Conservation (phyloP, 108 stramenopile species). For the Cyclotella distinguenda region DNA sequence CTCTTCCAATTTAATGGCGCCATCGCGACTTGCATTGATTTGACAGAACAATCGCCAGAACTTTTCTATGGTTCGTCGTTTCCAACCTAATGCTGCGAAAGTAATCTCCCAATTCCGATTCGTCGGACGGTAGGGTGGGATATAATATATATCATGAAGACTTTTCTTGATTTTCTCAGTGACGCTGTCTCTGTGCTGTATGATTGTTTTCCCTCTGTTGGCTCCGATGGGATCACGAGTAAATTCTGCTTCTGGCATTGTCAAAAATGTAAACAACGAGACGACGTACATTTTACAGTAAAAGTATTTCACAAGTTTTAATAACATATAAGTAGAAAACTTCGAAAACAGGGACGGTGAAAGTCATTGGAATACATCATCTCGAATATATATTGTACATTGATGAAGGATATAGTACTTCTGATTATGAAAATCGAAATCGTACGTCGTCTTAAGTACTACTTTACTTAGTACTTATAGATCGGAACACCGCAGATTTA, state of each 20-base stretch:
- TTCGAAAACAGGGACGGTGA: too few species aligned
- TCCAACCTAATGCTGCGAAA: constrained; percentile 44
- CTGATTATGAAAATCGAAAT: too few species aligned
- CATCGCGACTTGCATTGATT: constrained; percentile 38
- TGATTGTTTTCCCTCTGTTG: constrained; percentile 28
- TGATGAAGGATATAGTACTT: too few species aligned
- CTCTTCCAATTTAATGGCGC: constrained; percentile 34
- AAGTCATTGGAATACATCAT: too few species aligned
- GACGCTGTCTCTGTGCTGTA: constrained; percentile 15
- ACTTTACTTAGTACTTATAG: too few species aligned
- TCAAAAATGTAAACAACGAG: too few species aligned
- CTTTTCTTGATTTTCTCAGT: constrained; percentile 14
- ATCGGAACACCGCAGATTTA: too few species aligned
- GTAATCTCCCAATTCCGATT: constrained; percentile 48
- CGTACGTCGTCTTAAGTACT: too few species aligned
- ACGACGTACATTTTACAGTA: too few species aligned
- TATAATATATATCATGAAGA: constrained; percentile 23
- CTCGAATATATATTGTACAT: too few species aligned
- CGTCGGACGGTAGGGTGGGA: constrained; percentile 49
- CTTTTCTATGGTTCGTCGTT: constrained; percentile 45
- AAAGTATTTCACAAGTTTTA: too few species aligned
- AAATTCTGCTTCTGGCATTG: constrained; percentile 33
- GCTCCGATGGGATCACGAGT: constrained; percentile 27
- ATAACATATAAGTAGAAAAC: too few species aligned
- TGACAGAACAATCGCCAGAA: constrained; percentile 52